Percentiles rank a stretch among this genome's conserved stretches.
These are phyloP conservation scores for Rosa hybrid DNA, from an alignment of 331 rosid species.

Conservation along the genomic window DNA sequence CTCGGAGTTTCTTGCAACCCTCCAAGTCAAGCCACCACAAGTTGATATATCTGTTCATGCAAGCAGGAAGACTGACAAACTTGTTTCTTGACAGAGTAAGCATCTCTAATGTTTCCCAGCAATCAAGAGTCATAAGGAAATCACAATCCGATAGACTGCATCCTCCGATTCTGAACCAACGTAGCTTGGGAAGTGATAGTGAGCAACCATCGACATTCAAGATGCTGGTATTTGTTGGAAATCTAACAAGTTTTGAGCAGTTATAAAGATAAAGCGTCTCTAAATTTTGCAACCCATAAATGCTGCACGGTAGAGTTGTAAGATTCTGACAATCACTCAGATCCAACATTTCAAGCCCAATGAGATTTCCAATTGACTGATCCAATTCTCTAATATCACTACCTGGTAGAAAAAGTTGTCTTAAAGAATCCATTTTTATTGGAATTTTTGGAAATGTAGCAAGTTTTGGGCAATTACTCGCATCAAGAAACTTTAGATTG, in stretches of 20 bases:
- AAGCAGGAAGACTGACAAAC: neutral
- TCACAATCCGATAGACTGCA: neutral
- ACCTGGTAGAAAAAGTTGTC: accelerated
- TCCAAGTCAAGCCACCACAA: neutral
- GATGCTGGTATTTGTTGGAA: neutral
- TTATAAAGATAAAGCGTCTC: neutral
- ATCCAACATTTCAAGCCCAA: neutral
- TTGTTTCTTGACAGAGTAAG: neutral
- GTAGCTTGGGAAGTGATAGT: neutral
- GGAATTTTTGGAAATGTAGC: neutral
- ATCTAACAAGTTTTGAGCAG: neutral
- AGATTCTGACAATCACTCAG: neutral
- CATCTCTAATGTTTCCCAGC: neutral
- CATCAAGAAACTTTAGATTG: neutral
- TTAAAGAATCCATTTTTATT: neutral
- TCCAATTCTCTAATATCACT: neutral
- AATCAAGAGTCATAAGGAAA: neutral
- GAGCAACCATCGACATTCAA: neutral
- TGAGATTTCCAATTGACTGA: neutral
- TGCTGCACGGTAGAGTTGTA: conserved; percentile 5
- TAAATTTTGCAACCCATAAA: neutral
- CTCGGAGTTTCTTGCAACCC: neutral
- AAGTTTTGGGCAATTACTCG: neutral
- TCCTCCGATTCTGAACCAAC: accelerated
- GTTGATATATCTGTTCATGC: neutral